Evolutionary conservation across 2,329 filamentous ascomycete genomes (phyloP).

Genomic region (Tricladium varicosporioides): DNA sequence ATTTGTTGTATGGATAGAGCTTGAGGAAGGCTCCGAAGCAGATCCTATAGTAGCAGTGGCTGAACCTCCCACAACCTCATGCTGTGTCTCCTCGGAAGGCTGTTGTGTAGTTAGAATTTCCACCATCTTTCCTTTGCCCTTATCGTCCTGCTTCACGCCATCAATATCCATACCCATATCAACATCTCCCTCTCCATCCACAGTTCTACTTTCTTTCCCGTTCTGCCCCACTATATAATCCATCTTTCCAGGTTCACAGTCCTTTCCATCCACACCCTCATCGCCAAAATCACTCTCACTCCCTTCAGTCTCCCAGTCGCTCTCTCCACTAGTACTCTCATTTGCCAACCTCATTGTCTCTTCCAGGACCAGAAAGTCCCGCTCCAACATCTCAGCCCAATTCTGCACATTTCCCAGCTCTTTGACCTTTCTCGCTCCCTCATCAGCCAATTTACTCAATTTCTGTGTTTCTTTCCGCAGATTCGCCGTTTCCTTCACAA

Average conservation of each 20-base stretch:
- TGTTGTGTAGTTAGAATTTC: background rate
- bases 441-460: slow-evolving; percentile 61
- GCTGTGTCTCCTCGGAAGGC: slow-evolving; percentile 4
- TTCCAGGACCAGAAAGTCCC: slow-evolving; percentile 62
- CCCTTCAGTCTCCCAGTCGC: slow-evolving; percentile 26
- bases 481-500: slow-evolving; percentile 57
- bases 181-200: slow-evolving; percentile 18
- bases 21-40: slow-evolving; percentile 24
- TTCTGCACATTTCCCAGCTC: slow-evolving; percentile 82
- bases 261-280: slow-evolving; percentile 6
- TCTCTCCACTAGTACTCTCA: slow-evolving; percentile 32
- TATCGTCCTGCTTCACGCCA: slow-evolving; percentile 2
- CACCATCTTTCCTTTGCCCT: slow-evolving; percentile 11
- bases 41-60: slow-evolving; percentile 19
- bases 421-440: slow-evolving; percentile 64
- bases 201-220: background rate
- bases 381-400: slow-evolving; percentile 80
- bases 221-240: slow-evolving; percentile 1
- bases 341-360: slow-evolving; percentile 60
- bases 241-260: slow-evolving; percentile 4
- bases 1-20: slow-evolving; percentile 24
- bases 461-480: slow-evolving; percentile 64
- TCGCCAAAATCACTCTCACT: slow-evolving; percentile 18
- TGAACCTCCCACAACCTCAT: slow-evolving; percentile 19
- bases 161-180: slow-evolving; percentile 14